Evolutionary conservation across 371 early-diverging fungal species (phyloP), one percentile per base, ranked within the genome.

Genomic region (Saksenaea vasiformis): DNA sequence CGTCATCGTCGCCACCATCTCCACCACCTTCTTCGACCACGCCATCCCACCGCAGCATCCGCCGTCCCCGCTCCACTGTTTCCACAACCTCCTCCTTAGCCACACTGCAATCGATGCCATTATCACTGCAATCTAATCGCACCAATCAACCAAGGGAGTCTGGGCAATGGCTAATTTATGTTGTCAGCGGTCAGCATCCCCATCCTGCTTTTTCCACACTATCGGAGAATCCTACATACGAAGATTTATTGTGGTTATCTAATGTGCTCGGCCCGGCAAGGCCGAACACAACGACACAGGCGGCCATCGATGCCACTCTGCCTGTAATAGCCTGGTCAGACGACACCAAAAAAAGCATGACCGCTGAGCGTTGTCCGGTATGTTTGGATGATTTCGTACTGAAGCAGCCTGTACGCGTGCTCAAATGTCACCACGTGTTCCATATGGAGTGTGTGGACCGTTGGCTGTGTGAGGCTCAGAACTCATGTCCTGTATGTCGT

Each of bases 361-460:
- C 51, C 51, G 19, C 44, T 22, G 70, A 73, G 17, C 67, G 73
- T 28, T 82, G 82, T 51, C 66, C 85, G 4, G 79, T 94, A 24
- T 94, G 95, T 71, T 76, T 94, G 39, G 83, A 85, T 56, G 80
- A 81, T 13, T 93, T 91, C 69, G 84, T 78, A 14, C 75, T 80
- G 2, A 85, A 79, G 5, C 90, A 92, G 19, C 74, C 83, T 37
- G 80, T 93, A 31, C 74, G 93, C 28, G 80, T 87, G 14, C 71
- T 94, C 41, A 80, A 84, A 34, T 94, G 96, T 72, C 68, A 78
- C 26, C 96, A 96, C 68, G 89, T 87, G 28, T 96, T 93, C 75
- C 96, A 96, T 74, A 77, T 79, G 56, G 88, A 90, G 24, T 95
- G 96, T 70, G 87, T 95, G 7, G 95, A 95, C 74, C 79, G 87